Percentiles rank a stretch among this genome's conserved stretches.
Evolutionary conservation across 768 basidiomycete species (phyloP).

Genomic region (Sarcodon aspratus): DNA sequence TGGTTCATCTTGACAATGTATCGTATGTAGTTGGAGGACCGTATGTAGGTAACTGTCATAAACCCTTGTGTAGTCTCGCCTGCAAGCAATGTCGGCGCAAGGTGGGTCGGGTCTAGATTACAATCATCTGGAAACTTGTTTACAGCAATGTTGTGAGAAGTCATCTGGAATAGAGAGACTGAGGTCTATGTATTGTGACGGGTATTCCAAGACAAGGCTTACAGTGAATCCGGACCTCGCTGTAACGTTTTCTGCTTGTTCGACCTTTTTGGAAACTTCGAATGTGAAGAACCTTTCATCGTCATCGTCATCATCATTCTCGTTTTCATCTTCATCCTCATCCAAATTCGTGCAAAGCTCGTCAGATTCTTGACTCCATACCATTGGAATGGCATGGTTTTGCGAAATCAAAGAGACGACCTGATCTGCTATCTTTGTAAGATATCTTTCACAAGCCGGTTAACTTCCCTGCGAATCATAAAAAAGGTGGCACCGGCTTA

Average conservation of each 20-base stretch:
- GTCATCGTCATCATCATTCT: constrained; percentile 28
- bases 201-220: neutral
- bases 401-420: constrained; percentile 37
- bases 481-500: constrained; percentile 10
- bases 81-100: constrained; percentile 1
- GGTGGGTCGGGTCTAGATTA: neutral
- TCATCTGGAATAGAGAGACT: neutral
- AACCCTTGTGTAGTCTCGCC: constrained; percentile 11
- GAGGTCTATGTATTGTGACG: neutral
- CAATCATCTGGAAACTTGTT: neutral
- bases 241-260: constrained; percentile 40
- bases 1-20: no score
- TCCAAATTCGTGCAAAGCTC: constrained; percentile 4
- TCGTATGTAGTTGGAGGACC: neutral
- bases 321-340: constrained; percentile 11
- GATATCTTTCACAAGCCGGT: constrained; percentile 28
- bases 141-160: neutral
- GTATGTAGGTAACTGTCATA: constrained; percentile 3
- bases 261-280: constrained; percentile 40
- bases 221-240: constrained; percentile 36
- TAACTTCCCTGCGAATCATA: neutral
- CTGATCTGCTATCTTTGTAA: constrained; percentile 50
- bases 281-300: constrained; percentile 40
- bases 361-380: constrained; percentile 27
- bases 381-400: constrained; percentile 30